Base-by-base conservation (phyloP, 2,329 filamentous ascomycete genomes). In the Cucurbitaria berberidis region DNA sequence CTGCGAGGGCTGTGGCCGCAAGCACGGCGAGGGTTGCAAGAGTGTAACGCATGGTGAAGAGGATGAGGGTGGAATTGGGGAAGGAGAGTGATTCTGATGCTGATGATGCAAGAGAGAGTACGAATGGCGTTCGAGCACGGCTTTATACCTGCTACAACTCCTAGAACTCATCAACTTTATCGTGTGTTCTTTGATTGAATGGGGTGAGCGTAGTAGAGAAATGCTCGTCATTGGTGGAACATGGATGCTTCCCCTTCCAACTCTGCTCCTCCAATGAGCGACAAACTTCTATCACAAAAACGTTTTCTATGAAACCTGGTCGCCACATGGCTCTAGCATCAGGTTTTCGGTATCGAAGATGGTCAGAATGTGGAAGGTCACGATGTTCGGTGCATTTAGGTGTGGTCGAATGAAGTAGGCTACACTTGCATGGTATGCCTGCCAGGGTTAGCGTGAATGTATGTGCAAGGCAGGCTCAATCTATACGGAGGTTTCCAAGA, bases 41-140 rank as follows among this genome's bases (percentile, higher is more conserved):
- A 11, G 45, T 47, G 48, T 48, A 45, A 53, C 52, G 55, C 59
- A 62, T 62, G 3, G 22, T 57, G 45, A 34, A 5, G n/a, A 18
- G 34, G 18, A 4, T 16, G 7, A 7, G 7, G 13, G 34, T 36
- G 21, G 8, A 13, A 35, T 24, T 24, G 35, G 16, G 18, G 10
- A 13, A 3, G 16, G 8, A 18, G 24, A 18, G 19, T 30, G 7
- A 16, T 9, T 10, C 16, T 44, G 3, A 38, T 26, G 30, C 18
- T 51, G 29, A 16, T 43, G 38, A 36, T 49, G 45, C 34, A 22
- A 32, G 27, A 30, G 5, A 5, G 4, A 18, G 29, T n/a, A n/a
- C 13, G 11, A 16, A 24, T 21, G 19, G 38, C 38, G 38, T 16
- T 3, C 3, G 9, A 13, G 15, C 3, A 18, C 9, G 34, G 34